Percentiles rank a stretch among this genome's conserved stretches.
phyloP scores from a whole-genome alignment of 345 rosid species.

The Isatis tinctoria region DNA sequence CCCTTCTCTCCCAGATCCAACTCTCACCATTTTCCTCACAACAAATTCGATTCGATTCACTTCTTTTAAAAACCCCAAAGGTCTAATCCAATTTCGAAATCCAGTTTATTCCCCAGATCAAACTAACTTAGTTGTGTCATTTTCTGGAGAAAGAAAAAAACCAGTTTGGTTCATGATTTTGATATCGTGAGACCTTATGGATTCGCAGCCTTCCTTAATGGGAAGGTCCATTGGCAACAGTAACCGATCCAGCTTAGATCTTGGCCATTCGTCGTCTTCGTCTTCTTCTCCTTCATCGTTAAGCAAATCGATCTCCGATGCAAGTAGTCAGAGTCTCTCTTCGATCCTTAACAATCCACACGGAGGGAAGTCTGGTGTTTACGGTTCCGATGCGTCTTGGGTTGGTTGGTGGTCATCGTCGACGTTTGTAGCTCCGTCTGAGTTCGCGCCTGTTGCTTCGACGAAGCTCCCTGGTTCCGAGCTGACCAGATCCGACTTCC shows the following conservation, averaged over 20 bases:
- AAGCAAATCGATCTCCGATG: conserved; percentile 54
- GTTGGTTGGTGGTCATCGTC: conserved; percentile 85
- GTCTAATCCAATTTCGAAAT: background rate
- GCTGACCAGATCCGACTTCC: conserved; percentile 76
- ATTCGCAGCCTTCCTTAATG: conserved; percentile 54
- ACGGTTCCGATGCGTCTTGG: conserved; percentile 73
- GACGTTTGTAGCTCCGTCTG: conserved; percentile 60
- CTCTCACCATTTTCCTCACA: background rate
- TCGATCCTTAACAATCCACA: conserved; percentile 89
- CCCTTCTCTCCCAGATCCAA: conserved; percentile 20
- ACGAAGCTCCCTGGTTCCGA: conserved; percentile 50
- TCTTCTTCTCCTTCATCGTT: conserved; percentile 33
- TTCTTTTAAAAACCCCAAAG: background rate
- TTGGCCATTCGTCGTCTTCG: conserved; percentile 25
- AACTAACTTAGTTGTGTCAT: background rate
- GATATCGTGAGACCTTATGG: conserved; percentile 43
- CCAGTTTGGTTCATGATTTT: conserved; percentile 31
- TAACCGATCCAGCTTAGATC: conserved; percentile 36
- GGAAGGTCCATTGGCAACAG: conserved; percentile 51
- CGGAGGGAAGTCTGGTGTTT: conserved; percentile 56
- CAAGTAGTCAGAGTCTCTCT: conserved; percentile 59
- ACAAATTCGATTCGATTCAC: background rate
- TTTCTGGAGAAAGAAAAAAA: background rate
- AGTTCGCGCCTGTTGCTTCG: conserved; percentile 65
- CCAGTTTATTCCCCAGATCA: background rate